Base-by-base conservation (phyloP, 2,329 filamentous ascomycete species). In the Eurotiales sp. region DNA sequence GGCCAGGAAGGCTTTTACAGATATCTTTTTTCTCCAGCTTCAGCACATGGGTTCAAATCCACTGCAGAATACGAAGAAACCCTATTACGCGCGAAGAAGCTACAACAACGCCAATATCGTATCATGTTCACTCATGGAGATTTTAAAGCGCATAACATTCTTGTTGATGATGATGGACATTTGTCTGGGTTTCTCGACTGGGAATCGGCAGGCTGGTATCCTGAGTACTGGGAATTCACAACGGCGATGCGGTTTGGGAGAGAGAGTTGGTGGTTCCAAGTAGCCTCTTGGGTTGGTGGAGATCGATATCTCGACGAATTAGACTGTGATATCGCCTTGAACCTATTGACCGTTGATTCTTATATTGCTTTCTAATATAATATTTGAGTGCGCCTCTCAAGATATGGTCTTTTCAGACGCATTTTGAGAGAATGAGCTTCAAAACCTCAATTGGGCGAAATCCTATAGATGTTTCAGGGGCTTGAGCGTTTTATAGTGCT, bases 161-260 rank as follows among this genome's bases (percentile, higher is more conserved):
- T 59, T 11, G 50, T 63, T 30, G 53, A 50, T 11, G 49, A 56
- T 6, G 51, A 58, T 6, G 55, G 55, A 10, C 58, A 55, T 46
- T 25, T 70, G 17, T 56, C 61, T 49, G 60, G 55, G 10, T 61
- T 63, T 47, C 39, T 64, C 11, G 60, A 63, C 36, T 63, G 61
- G 61, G 59, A 61, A 45, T 57, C 52, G 5, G 56, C 51, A 11
- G 61, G 61, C 12, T 62, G 57, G 53, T 60, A 51, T 48, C 59
- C 59, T 4, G 58, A 61, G 44, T 61, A 62, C 42, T 60, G 59
- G 59, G 58, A 61, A 37, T 61, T 58, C 46, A 58, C 58, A 2
- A 58, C 60, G 2, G 57, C 57, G 25, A 58, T 61, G 58, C 48
- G 56, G 8, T 60, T 59, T 54, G 59, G 56, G n/a, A 39, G 15